Evolutionary conservation across 768 basidiomycete genomes (phyloP).

Genomic region (Hericium alpestre): DNA sequence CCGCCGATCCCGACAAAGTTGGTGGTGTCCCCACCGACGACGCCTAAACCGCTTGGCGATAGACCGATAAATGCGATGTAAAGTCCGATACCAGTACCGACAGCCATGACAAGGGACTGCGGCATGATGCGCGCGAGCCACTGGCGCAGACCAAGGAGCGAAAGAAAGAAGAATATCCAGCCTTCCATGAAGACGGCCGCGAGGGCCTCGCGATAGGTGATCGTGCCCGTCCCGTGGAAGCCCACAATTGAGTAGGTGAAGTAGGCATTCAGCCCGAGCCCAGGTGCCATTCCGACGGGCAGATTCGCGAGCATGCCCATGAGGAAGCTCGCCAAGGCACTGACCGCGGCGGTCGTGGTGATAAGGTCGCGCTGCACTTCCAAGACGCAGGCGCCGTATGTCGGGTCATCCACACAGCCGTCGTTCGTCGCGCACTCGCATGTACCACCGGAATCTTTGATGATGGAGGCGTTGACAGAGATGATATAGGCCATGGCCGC

Average conservation of each 20-base stretch:
- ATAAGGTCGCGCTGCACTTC: conserved; percentile 69
- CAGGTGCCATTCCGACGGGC: conserved; percentile 84
- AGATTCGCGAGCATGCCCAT: conserved; percentile 82
- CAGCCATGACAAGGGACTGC: conserved; percentile 73
- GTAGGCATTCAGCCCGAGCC: conserved; percentile 75
- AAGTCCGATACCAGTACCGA: conserved; percentile 79
- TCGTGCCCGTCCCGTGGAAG: conserved; percentile 63
- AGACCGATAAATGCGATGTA: conserved; percentile 62
- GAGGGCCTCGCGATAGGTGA: conserved; percentile 70
- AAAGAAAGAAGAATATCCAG: conserved; percentile 78
- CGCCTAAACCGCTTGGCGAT: conserved; percentile 51
- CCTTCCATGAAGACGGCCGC: conserved; percentile 85
- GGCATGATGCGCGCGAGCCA: conserved; percentile 88
- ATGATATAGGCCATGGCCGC: conserved; percentile 85
- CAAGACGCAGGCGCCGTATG: conserved; percentile 43
- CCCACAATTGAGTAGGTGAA: conserved; percentile 86
- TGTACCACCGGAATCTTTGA: conserved; percentile 69
- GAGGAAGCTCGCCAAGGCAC: conserved; percentile 63
- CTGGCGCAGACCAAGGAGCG: conserved; percentile 75
- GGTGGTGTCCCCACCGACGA: conserved; percentile 62
- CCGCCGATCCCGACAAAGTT: conserved; percentile 73
- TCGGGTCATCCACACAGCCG: conserved; percentile 39
- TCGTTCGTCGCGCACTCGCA: conserved; percentile 62
- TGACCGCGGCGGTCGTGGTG: conserved; percentile 69
- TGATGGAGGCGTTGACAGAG: conserved; percentile 75